Conservation (phyloP, 352 stramenopile genomes). For the Blastocystis hominis region DNA sequence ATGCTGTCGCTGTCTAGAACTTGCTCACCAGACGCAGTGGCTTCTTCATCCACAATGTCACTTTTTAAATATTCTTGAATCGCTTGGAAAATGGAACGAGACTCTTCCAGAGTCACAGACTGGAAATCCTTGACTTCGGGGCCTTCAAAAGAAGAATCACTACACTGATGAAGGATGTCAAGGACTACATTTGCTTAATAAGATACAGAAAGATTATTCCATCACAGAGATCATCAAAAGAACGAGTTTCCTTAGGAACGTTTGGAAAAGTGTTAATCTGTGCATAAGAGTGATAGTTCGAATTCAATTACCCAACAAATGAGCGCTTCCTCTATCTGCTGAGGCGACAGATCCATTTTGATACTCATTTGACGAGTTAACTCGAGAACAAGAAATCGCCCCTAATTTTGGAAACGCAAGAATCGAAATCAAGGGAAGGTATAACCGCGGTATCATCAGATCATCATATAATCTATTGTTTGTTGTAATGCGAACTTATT, state of each 20-base stretch:
- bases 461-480: conserved; percentile 14
- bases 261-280: conserved; percentile 32
- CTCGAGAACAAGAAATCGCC: background rate
- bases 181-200: conserved; percentile 14
- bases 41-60: conserved; percentile 49
- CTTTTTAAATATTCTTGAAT: conserved; percentile 43
- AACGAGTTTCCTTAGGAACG: background rate
- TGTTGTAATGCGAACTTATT: conserved; percentile 11
- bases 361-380: background rate
- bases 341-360: background rate
- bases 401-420: background rate
- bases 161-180: background rate
- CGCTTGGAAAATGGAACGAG: background rate
- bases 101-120: background rate
- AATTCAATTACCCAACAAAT: background rate
- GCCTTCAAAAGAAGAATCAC: background rate
- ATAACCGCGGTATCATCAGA: conserved; percentile 52
- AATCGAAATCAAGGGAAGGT: background rate
- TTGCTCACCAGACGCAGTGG: background rate
- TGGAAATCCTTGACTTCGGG: background rate
- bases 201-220: conserved; percentile 18
- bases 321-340: background rate
- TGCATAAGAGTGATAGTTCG: background rate
- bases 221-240: conserved; percentile 38
- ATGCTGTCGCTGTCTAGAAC: conserved; percentile 10